phyloP scores from a whole-genome alignment of 257 asterid species.

The Coffea eugenioides region DNA sequence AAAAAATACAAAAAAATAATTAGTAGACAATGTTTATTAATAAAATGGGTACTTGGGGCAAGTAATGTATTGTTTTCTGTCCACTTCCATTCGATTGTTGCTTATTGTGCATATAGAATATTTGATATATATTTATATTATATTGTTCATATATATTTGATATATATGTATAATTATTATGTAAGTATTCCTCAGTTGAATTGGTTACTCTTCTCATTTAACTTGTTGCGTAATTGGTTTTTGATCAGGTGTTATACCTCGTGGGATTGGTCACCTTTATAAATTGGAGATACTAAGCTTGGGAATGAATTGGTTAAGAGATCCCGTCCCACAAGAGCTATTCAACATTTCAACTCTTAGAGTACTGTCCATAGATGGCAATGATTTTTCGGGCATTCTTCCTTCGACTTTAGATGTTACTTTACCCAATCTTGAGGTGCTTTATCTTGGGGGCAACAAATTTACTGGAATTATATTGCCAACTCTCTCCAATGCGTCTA shows the following conservation, averaged over 20 bases:
- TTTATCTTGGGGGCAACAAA: background rate
- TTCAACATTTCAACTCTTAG: slow-evolving; percentile 34
- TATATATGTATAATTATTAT: too few species aligned
- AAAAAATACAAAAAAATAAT: too few species aligned
- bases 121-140: too few species aligned
- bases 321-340: slow-evolving; percentile 25
- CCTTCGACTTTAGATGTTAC: background rate
- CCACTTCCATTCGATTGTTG: too few species aligned
- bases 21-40: too few species aligned
- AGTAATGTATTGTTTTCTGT: too few species aligned
- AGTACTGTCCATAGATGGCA: background rate
- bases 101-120: too few species aligned
- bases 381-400: background rate
- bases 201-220: too few species aligned
- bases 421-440: background rate
- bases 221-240: background rate
- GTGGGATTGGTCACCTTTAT: slow-evolving; percentile 26
- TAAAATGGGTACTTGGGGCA: too few species aligned
- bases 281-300: background rate
- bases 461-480: slow-evolving; percentile 19
- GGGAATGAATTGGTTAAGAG: slow-evolving; percentile 5
- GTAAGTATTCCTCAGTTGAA: too few species aligned
- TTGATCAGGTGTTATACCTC: slow-evolving; percentile 31
- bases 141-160: too few species aligned
- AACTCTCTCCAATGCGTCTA: slow-evolving; percentile 4